Percentiles rank a stretch among this genome's conserved stretches.
Evolutionary conservation across 108 stramenopile species (phyloP).

Genomic region (Fistulifera solaris): DNA sequence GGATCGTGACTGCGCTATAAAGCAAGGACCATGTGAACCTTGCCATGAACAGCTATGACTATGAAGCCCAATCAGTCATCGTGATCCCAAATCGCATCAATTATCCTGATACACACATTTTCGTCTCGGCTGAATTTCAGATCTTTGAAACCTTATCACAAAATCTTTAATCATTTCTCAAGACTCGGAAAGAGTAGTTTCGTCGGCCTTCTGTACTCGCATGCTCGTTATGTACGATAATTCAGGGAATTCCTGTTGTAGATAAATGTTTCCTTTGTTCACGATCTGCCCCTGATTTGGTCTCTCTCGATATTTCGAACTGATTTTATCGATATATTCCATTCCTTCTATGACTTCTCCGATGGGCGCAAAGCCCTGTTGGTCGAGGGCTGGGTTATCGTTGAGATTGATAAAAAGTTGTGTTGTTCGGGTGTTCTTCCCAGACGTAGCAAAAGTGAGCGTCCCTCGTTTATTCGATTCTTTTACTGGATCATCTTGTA

Average conservation of each 20-base stretch:
- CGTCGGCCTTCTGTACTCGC: too few species aligned
- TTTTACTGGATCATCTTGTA: conserved; percentile 80
- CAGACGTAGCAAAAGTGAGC: conserved; percentile 85
- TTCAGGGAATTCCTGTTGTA: conserved; percentile 58
- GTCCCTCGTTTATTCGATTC: conserved; percentile 77
- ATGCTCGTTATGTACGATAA: conserved; percentile 44
- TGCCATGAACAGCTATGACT: too few species aligned
- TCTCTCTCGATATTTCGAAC: conserved; percentile 83
- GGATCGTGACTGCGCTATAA: too few species aligned
- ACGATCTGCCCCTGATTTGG: conserved; percentile 78
- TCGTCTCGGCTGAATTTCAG: too few species aligned
- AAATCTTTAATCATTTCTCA: too few species aligned
- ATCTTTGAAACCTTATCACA: too few species aligned
- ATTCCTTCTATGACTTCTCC: conserved; percentile 84
- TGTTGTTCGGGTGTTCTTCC: conserved; percentile 80
- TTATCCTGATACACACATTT: too few species aligned
- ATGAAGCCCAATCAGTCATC: too few species aligned
- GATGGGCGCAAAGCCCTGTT: conserved; percentile 88
- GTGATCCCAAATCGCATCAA: too few species aligned
- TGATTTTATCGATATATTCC: conserved; percentile 79
- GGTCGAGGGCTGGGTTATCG: conserved; percentile 81
- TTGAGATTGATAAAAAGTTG: conserved; percentile 85
- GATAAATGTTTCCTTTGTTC: conserved; percentile 62
- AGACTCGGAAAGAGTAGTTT: too few species aligned
- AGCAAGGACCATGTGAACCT: too few species aligned